Evolutionary conservation across 441 rosid genomes (phyloP), one percentile per base, ranked within the genome.

Genomic region (Eruca vesicaria): DNA sequence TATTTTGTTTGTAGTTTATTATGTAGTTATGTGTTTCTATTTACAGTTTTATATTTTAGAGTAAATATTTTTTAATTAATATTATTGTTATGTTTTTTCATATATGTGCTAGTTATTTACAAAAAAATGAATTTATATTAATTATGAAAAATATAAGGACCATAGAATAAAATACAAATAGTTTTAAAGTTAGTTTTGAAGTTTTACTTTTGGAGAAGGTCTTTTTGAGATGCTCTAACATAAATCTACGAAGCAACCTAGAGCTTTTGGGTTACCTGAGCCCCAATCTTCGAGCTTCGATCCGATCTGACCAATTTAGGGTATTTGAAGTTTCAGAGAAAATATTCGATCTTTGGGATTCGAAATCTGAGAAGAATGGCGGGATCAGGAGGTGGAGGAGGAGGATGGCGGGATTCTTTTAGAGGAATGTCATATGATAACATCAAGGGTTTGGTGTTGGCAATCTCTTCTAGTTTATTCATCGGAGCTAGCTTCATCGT

Each of bases 401-500:
- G 79, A 52, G 71, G 80, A 12, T 82, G 85, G 86, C 68, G 77
- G 3, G 89, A 84, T 74, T 78, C 86, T 1, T 81, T 84, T 76
- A 78, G 31, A 71, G 87, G 86, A 3, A 86, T 84, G 87, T 82
- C 89, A 6, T 72, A 82, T 5, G 88, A 85, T 80, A 86, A 86
- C 76, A 58, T 83, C 43, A 86, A 85, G 84, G 90, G 90, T 10
- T 79, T 87, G 79, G 82, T 85, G 43, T 69, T 87, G 78, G 88
- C 90, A 6, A 43, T 87, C 16, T 83, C 88, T 35, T 87, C 87
- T 18, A 83, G 90, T 74, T 68, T 82, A 23, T 87, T 87, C 76
- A 87, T 87, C 52, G 90, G 90, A 14, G 88, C 86, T 23, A 85
- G 88, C 52, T 87, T 87, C 88, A 87, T 87, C 32, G 81, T 87